A percentile compares a stretch with the other conserved stretches of the same genome.
phyloP scores from a whole-genome alignment of 2,329 filamentous ascomycete species.

The Tolypocladium sp. region DNA sequence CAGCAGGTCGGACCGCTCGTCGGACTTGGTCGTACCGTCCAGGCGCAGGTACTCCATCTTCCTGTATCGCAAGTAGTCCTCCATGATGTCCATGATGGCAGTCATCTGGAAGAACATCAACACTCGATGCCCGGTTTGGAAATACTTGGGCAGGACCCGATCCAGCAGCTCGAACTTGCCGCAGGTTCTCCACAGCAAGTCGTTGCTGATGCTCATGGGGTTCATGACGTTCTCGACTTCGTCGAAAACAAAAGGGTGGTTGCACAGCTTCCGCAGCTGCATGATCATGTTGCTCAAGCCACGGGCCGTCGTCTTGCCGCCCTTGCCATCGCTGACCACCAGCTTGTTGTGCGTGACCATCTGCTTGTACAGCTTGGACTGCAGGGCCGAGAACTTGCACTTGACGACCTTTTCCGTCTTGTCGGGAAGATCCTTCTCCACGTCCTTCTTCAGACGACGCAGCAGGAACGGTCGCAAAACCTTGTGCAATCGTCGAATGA shows the following conservation, averaged over 20 bases:
- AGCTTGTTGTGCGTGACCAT: constrained; percentile 94
- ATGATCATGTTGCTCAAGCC: constrained; percentile 99
- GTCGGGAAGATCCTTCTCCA: constrained; percentile 96
- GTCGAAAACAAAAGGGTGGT: constrained; percentile 97
- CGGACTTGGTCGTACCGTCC: constrained; percentile 94
- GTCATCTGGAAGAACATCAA: constrained; percentile 99
- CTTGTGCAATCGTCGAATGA: constrained; percentile 97
- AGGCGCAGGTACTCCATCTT: constrained; percentile 82
- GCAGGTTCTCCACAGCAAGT: constrained; percentile 86
- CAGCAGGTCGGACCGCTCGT: constrained; percentile 88
- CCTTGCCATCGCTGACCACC: constrained; percentile 88
- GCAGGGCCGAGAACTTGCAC: constrained; percentile 92
- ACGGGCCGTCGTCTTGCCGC: constrained; percentile 86
- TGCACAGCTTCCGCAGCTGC: constrained; percentile 97
- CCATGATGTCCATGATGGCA: constrained; percentile 99
- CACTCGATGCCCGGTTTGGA: constrained; percentile 82
- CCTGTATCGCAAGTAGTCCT: constrained; percentile 84
- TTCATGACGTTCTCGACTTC: constrained; percentile 99
- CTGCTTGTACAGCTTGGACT: constrained; percentile 92
- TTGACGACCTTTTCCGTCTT: constrained; percentile 99
- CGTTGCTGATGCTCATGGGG: constrained; percentile 77
- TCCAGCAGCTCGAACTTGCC: constrained; percentile 97
- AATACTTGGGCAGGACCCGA: constrained; percentile 86
- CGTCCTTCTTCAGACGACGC: constrained; percentile 97
- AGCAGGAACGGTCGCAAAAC: constrained; percentile 94